These are phyloP conservation scores for Monosporascus sp. DNA, from an alignment of 2,329 filamentous ascomycete species.

Conservation along the genomic window DNA sequence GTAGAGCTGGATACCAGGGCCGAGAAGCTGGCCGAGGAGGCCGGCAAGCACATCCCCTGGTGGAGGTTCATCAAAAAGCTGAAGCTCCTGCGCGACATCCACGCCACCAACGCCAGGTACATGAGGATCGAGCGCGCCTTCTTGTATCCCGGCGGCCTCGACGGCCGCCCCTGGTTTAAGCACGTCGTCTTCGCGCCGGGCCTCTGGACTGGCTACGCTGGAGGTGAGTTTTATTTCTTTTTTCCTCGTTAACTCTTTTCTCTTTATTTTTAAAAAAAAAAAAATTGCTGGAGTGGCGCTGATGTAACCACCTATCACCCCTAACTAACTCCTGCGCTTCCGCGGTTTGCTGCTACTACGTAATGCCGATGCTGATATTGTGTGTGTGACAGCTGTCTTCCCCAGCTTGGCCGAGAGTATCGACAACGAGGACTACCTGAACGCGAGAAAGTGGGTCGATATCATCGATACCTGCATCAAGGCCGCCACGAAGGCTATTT, in stretches of 20 bases:
- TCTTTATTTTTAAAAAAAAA: no score
- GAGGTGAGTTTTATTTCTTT: slow-evolving; percentile 44
- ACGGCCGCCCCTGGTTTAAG: slow-evolving; percentile 84
- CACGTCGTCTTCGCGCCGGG: slow-evolving; percentile 92
- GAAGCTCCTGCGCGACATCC: slow-evolving; percentile 58
- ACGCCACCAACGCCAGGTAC: slow-evolving; percentile 71
- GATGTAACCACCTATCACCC: background rate
- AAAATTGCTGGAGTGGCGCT: background rate
- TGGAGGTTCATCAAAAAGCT: slow-evolving; percentile 70
- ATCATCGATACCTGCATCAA: slow-evolving; percentile 52
- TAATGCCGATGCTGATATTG: no score
- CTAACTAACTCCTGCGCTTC: slow-evolving; percentile 7
- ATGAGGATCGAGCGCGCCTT: slow-evolving; percentile 81
- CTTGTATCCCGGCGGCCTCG: slow-evolving; percentile 69
- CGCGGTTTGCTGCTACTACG: no score
- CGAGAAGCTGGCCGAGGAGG: slow-evolving; percentile 29
- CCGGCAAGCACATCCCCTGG: slow-evolving; percentile 61
- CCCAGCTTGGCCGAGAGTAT: slow-evolving; percentile 60
- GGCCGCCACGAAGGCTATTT: slow-evolving; percentile 39
- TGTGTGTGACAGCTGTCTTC: slow-evolving; percentile 45
- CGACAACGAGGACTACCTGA: slow-evolving; percentile 52
- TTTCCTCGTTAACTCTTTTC: slow-evolving; percentile 5
- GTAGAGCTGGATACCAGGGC: slow-evolving; percentile 42
- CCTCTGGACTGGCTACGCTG: slow-evolving; percentile 85
- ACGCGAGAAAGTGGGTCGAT: slow-evolving; percentile 53